These are phyloP conservation scores for Cystobasidium ongulense DNA, from an alignment of 768 basidiomycete genomes.

Conservation along the genomic window DNA sequence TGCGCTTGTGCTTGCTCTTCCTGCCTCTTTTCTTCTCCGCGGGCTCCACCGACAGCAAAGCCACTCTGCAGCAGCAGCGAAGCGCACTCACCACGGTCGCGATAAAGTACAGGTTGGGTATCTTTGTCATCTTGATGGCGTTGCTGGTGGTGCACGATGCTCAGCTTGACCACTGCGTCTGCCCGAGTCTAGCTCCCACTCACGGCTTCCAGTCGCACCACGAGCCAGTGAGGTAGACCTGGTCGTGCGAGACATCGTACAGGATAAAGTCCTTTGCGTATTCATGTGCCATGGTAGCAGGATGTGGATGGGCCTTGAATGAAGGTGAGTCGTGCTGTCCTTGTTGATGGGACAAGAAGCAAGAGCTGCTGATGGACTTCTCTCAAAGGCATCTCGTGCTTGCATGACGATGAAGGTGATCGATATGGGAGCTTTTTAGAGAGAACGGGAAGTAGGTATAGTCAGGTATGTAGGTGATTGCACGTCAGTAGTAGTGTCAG, in stretches of 20 bases:
- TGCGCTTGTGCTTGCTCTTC: neutral
- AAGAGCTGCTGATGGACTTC: too few species aligned
- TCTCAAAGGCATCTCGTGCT: too few species aligned
- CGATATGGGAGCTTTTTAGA: too few species aligned
- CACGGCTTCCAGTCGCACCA: constrained; percentile 28
- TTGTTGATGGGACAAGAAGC: too few species aligned
- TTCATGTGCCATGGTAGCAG: neutral
- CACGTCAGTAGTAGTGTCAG: too few species aligned
- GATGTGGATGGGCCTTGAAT: neutral
- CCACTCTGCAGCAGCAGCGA: neutral
- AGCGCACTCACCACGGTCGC: constrained; percentile 22
- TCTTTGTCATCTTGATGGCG: constrained; percentile 27
- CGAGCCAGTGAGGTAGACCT: constrained; percentile 25
- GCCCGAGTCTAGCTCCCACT: neutral
- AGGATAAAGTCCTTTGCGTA: constrained; percentile 24
- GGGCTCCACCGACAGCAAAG: neutral
- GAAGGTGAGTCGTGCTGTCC: neutral
- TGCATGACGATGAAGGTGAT: too few species aligned
- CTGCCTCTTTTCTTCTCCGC: neutral
- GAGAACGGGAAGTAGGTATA: too few species aligned
- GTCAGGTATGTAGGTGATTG: too few species aligned
- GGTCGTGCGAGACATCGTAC: constrained; percentile 12
- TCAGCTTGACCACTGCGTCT: neutral
- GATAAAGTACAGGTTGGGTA: constrained; percentile 27
- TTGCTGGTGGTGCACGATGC: neutral